phyloP scores from a whole-genome alignment of 257 asterid species.

The Capsicum baccatum region DNA sequence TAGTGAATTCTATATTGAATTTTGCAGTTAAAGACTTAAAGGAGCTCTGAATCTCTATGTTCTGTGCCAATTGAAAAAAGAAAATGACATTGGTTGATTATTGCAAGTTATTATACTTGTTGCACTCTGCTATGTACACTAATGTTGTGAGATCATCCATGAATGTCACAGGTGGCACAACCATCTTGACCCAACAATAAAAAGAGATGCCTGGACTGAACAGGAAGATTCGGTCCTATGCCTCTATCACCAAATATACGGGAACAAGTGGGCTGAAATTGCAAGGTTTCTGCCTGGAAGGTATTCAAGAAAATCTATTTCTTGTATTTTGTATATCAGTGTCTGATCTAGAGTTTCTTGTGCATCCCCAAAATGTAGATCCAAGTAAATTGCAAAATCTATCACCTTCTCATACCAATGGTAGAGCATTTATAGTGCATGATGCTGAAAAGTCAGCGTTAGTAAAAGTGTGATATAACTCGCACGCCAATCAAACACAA shows the following conservation, averaged over 20 bases:
- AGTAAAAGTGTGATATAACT: conserved; percentile 2
- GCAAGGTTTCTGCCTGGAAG: conserved; percentile 84
- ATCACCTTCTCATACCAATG: not conserved
- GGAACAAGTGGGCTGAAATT: conserved; percentile 88
- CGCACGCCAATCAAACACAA: conserved; percentile 7
- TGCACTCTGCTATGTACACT: not conserved
- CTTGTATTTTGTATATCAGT: not conserved
- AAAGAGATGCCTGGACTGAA: conserved; percentile 75
- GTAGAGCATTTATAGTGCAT: not conserved
- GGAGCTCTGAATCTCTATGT: not conserved
- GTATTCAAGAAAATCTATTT: conserved; percentile 33
- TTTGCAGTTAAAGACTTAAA: not conserved
- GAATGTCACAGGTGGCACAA: conserved; percentile 76
- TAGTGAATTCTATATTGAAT: not conserved
- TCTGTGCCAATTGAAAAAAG: not conserved
- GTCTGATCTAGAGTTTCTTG: conserved; percentile 17
- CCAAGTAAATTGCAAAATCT: not conserved
- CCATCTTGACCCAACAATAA: conserved; percentile 79
- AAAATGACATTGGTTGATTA: not conserved
- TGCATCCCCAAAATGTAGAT: conserved; percentile 12
- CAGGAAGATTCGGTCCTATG: conserved; percentile 62
- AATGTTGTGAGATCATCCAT: conserved; percentile 12
- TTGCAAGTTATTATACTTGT: not conserved
- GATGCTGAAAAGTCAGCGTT: not conserved
- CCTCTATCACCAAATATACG: conserved; percentile 59